A percentile compares a stretch with the other conserved stretches of the same genome.
These are phyloP conservation scores for Alternaria incomplexa DNA, from an alignment of 2,329 filamentous ascomycete species.

Conservation along the genomic window DNA sequence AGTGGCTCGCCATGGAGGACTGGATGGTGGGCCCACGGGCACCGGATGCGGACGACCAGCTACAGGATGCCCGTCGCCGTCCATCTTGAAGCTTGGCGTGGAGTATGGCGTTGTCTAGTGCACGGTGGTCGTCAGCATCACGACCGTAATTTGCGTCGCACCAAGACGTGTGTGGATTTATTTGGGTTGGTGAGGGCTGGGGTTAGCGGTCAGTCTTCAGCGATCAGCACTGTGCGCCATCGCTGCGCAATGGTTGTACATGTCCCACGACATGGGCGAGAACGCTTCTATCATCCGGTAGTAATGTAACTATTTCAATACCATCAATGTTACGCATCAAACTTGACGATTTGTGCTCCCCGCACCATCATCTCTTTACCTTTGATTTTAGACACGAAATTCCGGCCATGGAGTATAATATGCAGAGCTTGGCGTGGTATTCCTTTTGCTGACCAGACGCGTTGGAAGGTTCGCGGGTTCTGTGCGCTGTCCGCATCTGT, in stretches of 20 bases:
- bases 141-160: conserved; percentile 7
- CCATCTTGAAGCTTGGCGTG: conserved; percentile 24
- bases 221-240: conserved; percentile 10
- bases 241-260: conserved; percentile 10
- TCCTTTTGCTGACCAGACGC: background rate
- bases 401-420: background rate
- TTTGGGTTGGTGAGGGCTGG: conserved; percentile 17
- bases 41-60: conserved; percentile 53
- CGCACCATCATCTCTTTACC: background rate
- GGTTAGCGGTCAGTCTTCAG: conserved; percentile 17
- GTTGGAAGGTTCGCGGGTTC: background rate
- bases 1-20: conserved; percentile 96
- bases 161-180: conserved; percentile 10
- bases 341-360: background rate
- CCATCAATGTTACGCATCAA: background rate
- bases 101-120: conserved; percentile 31
- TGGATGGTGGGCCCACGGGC: conserved; percentile 94
- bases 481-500: background rate
- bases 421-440: background rate
- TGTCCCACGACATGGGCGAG: background rate
- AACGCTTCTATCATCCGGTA: background rate
- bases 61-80: conserved; percentile 28
- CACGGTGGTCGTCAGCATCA: conserved; percentile 16
- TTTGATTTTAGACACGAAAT: background rate
- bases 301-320: background rate